Evolutionary conservation across 331 rosid species (phyloP).

Genomic region (Quercus lobata): DNA sequence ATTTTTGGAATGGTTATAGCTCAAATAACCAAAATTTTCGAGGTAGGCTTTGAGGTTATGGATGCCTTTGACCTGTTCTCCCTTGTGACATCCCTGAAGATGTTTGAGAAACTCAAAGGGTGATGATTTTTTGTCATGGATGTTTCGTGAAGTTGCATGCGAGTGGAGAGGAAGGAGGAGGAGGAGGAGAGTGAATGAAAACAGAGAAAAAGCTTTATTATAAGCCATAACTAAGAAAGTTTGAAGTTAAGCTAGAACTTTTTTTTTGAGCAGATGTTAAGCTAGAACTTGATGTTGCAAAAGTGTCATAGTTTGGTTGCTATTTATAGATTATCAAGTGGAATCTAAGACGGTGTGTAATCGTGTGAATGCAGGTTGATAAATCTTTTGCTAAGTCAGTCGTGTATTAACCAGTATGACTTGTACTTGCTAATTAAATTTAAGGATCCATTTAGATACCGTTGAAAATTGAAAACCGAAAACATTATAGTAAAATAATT

Average conservation of each 20-base stretch:
- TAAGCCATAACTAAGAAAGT: background rate
- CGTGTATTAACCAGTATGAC: no score
- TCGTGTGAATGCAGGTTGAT: no score
- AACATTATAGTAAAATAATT: no score
- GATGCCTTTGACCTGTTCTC: background rate
- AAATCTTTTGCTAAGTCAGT: no score
- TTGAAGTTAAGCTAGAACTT: background rate
- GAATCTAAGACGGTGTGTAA: no score
- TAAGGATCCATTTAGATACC: fast-evolving
- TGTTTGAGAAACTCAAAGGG: background rate
- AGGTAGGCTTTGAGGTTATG: background rate
- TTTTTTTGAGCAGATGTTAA: no score
- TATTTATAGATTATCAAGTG: no score
- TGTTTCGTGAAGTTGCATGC: background rate
- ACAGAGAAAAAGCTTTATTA: background rate
- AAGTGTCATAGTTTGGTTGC: background rate
- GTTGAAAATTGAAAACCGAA: no score
- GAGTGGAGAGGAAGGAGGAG: background rate
- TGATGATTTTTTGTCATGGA: background rate
- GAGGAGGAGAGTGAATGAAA: background rate
- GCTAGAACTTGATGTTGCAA: background rate
- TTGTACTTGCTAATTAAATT: no score
- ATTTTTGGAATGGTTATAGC: background rate
- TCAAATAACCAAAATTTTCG: background rate
- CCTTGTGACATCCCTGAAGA: background rate